These are phyloP conservation scores for Aphanocladium album DNA, from an alignment of 2,329 filamentous ascomycete species.

Conservation along the genomic window DNA sequence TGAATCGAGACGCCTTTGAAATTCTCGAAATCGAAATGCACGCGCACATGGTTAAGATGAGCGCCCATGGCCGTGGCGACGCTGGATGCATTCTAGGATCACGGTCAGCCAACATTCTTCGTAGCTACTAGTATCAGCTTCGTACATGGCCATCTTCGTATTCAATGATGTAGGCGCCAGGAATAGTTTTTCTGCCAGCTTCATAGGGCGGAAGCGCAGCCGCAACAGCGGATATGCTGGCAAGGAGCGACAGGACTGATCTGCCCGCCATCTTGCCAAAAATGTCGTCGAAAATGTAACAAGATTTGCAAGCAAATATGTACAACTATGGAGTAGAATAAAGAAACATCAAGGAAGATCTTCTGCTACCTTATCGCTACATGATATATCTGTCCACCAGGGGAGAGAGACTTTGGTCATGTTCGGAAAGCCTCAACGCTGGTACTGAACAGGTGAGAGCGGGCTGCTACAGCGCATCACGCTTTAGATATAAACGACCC, in stretches of 20 bases:
- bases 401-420: background rate
- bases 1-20: conserved; percentile 7
- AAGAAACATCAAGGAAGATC: background rate
- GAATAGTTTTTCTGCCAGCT: background rate
- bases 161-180: conserved; percentile 2
- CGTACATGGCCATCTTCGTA: background rate
- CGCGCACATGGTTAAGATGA: background rate
- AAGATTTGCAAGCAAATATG: background rate
- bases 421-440: background rate
- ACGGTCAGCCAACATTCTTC: background rate
- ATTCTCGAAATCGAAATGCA: background rate
- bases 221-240: background rate
- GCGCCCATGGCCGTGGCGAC: conserved; percentile 1
- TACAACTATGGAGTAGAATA: background rate
- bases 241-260: background rate
- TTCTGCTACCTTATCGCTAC: background rate
- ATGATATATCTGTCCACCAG: background rate
- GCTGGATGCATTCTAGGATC: background rate
- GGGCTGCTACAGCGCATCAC: background rate
- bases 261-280: background rate
- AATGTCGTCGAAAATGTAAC: background rate
- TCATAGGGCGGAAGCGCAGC: background rate
- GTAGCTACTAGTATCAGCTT: background rate
- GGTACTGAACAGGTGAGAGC: background rate
- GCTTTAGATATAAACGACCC: background rate